Percentiles rank a stretch among this genome's conserved stretches.
phyloP scores from a whole-genome alignment of 495 filamentous ascomycete genomes.

The Bacidia gigantensis region DNA sequence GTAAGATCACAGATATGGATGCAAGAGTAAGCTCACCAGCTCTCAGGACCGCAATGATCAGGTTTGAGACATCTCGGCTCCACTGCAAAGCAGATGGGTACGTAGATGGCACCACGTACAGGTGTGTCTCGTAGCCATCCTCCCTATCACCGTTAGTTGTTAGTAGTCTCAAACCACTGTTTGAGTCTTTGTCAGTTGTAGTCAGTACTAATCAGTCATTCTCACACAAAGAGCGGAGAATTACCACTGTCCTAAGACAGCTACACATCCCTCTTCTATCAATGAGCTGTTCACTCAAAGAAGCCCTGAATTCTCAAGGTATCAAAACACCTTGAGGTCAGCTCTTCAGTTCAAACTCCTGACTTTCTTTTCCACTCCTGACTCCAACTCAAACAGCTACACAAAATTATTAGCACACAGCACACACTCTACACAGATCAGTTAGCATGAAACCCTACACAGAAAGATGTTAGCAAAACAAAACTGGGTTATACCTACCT shows the following conservation, averaged over 20 bases:
- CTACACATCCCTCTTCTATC: not conserved
- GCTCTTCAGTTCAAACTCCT: not conserved
- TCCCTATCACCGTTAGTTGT: not conserved
- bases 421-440: too few species aligned
- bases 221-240: not conserved
- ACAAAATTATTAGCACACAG: too few species aligned
- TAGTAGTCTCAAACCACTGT: not conserved
- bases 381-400: too few species aligned
- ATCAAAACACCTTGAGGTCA: not conserved
- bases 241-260: not conserved
- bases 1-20: too few species aligned
- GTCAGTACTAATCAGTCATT: not conserved
- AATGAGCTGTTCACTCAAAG: not conserved
- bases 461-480: too few species aligned
- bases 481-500: too few species aligned
- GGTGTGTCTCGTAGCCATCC: not conserved
- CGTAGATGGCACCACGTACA: not conserved
- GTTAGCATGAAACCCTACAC: too few species aligned
- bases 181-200: not conserved
- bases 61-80: not conserved
- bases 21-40: too few species aligned
- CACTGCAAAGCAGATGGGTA: not conserved
- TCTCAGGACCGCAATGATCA: too few species aligned
- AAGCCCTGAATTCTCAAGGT: not conserved
- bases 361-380: not conserved